Percentiles rank a stretch among this genome's conserved stretches.
phyloP scores from a whole-genome alignment of 106 monocot genomes.

The Platanthera zijinensis region DNA sequence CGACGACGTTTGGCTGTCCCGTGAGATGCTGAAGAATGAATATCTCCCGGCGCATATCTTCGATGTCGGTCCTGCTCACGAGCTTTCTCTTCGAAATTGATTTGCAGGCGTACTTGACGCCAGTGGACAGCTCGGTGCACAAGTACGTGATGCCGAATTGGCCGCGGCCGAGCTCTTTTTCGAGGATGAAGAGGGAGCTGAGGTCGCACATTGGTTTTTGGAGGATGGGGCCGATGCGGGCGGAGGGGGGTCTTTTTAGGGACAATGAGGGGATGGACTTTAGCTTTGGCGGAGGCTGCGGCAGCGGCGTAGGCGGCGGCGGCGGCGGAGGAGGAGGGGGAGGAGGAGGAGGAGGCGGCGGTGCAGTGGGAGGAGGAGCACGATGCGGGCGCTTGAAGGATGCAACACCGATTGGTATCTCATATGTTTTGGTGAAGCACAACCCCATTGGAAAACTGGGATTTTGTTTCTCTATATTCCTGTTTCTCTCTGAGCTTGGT shows the following conservation, averaged over 20 bases:
- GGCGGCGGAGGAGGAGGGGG: constrained; percentile 10
- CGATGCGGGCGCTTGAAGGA: constrained; percentile 10
- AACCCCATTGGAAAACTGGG: constrained; percentile 22
- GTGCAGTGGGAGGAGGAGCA: neutral
- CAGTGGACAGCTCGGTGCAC: constrained; percentile 38
- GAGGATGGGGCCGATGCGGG: constrained; percentile 21
- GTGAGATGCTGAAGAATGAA: constrained; percentile 59
- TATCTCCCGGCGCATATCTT: constrained; percentile 55
- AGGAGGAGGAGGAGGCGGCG: neutral
- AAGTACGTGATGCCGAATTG: constrained; percentile 60
- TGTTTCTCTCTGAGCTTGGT: neutral
- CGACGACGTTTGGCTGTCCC: constrained; percentile 65
- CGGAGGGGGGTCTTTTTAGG: neutral
- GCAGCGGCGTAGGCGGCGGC: neutral
- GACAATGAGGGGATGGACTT: neutral
- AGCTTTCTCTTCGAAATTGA: constrained; percentile 53
- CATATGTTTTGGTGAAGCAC: constrained; percentile 46
- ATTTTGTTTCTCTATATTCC: neutral
- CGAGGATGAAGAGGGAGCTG: constrained; percentile 31
- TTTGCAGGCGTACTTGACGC: constrained; percentile 54
- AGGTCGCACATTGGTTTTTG: constrained; percentile 41
- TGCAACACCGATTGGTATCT: constrained; percentile 40
- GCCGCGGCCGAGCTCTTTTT: constrained; percentile 58
- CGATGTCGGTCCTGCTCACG: constrained; percentile 20
- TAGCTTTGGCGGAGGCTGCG: neutral